Evolutionary conservation across 257 asterid genomes (phyloP).

Genomic region (Oldenlandia corymbosa): DNA sequence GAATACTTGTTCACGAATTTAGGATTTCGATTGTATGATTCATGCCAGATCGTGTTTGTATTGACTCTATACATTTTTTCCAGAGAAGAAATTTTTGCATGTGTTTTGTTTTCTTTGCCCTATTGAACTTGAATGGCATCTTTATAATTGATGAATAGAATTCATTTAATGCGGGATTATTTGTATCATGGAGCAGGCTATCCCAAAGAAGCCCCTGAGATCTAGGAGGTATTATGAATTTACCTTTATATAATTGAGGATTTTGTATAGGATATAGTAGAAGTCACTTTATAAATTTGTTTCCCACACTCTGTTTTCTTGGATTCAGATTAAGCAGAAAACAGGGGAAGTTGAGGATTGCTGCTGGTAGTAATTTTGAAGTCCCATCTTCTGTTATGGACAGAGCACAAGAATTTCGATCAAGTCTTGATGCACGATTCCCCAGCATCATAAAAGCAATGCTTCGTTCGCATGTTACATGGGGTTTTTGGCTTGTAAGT

Average conservation of each 20-base stretch:
- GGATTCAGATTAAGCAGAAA: background rate
- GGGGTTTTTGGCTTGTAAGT: conserved; percentile 72
- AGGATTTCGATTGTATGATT: no score
- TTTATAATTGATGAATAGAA: background rate
- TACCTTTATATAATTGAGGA: background rate
- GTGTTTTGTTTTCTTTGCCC: no score
- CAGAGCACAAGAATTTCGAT: conserved; percentile 49
- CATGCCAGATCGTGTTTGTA: no score
- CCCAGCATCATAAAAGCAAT: conserved; percentile 58
- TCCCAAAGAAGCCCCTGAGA: background rate
- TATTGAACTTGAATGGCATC: background rate
- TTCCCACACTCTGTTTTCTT: background rate
- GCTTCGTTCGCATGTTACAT: conserved; percentile 63
- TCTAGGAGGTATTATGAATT: conserved; percentile 11
- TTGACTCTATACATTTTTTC: no score
- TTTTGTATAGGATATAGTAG: no score
- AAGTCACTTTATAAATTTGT: background rate
- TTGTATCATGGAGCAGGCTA: conserved; percentile 13
- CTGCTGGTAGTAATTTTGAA: background rate
- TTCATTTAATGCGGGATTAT: background rate
- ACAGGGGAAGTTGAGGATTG: background rate
- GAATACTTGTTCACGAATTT: no score
- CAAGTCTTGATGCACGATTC: conserved; percentile 32
- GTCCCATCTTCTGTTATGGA: conserved; percentile 13
- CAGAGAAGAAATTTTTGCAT: no score